Evolutionary conservation across 495 filamentous ascomycete species (phyloP).

Genomic region (Penicillium fimorum): DNA sequence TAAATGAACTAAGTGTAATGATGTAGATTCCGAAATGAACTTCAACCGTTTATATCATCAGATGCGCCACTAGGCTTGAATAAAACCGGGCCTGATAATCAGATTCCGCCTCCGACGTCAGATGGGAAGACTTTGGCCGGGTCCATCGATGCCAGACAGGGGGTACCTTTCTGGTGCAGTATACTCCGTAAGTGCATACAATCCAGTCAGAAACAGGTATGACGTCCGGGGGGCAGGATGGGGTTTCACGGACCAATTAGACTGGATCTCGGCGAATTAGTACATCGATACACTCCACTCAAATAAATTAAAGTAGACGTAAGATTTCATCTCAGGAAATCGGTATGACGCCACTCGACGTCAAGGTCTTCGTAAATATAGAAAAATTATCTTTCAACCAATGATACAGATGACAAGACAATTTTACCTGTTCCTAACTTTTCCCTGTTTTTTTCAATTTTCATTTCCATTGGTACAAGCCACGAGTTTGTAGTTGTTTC

Average conservation of each 20-base stretch:
- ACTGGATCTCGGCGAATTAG: slow-evolving; percentile 6
- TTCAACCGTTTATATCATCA: slow-evolving; percentile 25
- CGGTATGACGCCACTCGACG: slow-evolving; percentile 21
- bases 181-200: too few species aligned
- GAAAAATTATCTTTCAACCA: neutral
- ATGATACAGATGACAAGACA: neutral
- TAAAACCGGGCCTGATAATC: slow-evolving; percentile 16
- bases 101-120: slow-evolving; percentile 35
- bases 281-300: slow-evolving; percentile 17
- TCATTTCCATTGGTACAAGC: slow-evolving; percentile 14
- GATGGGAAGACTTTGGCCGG: slow-evolving; percentile 9
- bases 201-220: neutral
- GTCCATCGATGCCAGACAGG: slow-evolving; percentile 2
- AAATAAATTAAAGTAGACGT: slow-evolving; percentile 32
- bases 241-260: slow-evolving; percentile 21
- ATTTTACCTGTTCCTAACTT: slow-evolving; percentile 3
- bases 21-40: slow-evolving; percentile 20
- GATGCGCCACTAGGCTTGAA: slow-evolving; percentile 7
- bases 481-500: slow-evolving; percentile 21
- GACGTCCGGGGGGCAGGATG: slow-evolving; percentile 23
- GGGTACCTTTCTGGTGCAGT: too few species aligned
- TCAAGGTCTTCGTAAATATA: slow-evolving; percentile 6
- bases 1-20: slow-evolving; percentile 21
- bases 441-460: neutral
- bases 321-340: slow-evolving; percentile 2